Conservation (phyloP, 2,329 filamentous ascomycete species). For the Fusarium decemcellulare region DNA sequence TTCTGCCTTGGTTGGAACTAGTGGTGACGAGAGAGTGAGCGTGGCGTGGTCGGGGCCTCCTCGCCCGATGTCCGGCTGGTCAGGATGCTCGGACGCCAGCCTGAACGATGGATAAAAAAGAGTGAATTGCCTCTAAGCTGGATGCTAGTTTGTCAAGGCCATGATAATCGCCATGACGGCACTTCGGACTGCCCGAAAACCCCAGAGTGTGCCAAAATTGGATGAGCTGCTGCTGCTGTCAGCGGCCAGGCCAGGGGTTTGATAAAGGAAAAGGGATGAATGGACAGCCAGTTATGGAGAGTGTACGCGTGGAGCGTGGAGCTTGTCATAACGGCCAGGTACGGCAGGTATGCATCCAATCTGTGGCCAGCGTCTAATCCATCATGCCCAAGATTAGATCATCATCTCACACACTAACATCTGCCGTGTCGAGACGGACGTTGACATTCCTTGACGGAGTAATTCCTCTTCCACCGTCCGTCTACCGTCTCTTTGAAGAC, state of each 20-base stretch:
- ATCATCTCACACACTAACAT: background rate
- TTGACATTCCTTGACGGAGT: conserved; percentile 5
- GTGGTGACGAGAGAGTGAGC: background rate
- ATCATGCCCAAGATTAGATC: conserved; percentile 6
- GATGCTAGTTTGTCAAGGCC: background rate
- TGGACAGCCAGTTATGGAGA: conserved; percentile 25
- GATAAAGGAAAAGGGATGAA: background rate
- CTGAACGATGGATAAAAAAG: background rate
- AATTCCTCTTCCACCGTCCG: conserved; percentile 7
- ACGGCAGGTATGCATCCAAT: background rate
- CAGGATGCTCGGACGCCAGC: conserved; percentile 5
- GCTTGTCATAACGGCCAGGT: background rate
- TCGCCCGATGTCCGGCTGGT: conserved; percentile 31
- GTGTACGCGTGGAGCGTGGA: conserved; percentile 33
- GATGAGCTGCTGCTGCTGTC: conserved; percentile 7
- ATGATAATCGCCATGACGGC: conserved; percentile 7
- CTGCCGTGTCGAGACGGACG: background rate
- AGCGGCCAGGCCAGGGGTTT: background rate
- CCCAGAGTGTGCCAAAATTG: conserved; percentile 13
- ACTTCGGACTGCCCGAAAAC: conserved; percentile 7
- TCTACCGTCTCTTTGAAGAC: background rate
- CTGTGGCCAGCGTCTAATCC: conserved; percentile 2
- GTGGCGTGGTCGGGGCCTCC: conserved; percentile 26
- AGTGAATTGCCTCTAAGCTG: background rate
- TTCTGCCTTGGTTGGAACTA: conserved; percentile 29